These are phyloP conservation scores for Vitellaria paradoxa DNA, from an alignment of 179 eudicot species.

Conservation along the genomic window DNA sequence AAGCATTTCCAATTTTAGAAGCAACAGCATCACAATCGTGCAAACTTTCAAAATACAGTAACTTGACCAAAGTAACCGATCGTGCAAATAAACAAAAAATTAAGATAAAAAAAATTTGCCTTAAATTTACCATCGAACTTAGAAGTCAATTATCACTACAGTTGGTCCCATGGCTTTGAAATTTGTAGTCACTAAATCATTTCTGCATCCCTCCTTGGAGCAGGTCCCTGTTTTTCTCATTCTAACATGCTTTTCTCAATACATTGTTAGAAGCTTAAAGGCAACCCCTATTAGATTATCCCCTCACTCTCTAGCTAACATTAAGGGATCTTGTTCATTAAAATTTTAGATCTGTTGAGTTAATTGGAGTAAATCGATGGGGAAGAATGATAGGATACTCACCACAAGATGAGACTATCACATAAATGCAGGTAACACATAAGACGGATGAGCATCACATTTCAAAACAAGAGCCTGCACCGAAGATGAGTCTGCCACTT, in stretches of 20 bases:
- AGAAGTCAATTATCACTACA: no score
- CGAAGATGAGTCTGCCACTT: constrained; percentile 50
- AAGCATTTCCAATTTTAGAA: not conserved
- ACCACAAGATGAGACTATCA: constrained; percentile 42
- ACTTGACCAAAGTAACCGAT: no score
- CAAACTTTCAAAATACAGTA: no score
- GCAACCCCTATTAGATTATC: no score
- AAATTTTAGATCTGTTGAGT: not conserved
- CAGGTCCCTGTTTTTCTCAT: not conserved
- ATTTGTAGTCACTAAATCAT: not conserved
- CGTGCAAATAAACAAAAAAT: no score
- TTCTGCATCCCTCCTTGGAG: not conserved
- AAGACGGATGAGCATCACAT: constrained; percentile 61
- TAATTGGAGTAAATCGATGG: not conserved
- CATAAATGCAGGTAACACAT: constrained; percentile 63
- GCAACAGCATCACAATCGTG: not conserved
- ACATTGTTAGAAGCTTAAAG: no score
- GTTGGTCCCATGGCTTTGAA: no score
- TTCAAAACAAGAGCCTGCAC: constrained; percentile 57
- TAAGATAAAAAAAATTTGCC: no score
- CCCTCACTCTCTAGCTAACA: no score
- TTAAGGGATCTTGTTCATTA: not conserved
- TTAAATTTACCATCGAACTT: no score
- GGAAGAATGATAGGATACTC: constrained; percentile 31
- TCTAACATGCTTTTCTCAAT: not conserved